Evolutionary conservation across 345 rosid genomes (phyloP), one percentile per base, ranked within the genome.

Genomic region (Gossypium turneri): DNA sequence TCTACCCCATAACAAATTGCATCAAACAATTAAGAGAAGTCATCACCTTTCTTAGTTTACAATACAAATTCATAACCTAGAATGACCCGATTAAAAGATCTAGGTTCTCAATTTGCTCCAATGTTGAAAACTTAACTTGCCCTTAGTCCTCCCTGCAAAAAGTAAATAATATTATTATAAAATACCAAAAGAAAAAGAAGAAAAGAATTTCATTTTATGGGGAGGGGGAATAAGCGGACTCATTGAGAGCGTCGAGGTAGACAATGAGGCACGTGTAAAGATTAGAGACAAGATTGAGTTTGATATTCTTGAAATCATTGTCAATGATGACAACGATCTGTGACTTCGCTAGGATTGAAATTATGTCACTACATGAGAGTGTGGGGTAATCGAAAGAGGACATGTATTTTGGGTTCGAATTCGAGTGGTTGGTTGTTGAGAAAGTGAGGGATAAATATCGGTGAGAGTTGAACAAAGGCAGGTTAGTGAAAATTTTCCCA

Each of bases 101-200:
- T 20, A 97, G 99, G 76, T 90, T 93, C 88, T 95, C 99, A 24
- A 95, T 81, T 82, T 84, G 85, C 85, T 85, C 98, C 75, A 95
- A 75, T 8, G 92, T 92, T 9, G 84, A 80, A 70, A 93, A 93
- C 48, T 88, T 94, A 75, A 90, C 76, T 71, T 90, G 97, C 47
- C 87, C 97, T 70, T 82, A 81, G n/a, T 91, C 97, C 72, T 89
- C 98, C 69, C 99, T 93, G 75, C 70, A 8, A 19, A 56, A 76
- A 29, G 29, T 2, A 75, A 19, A 61, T 66, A 20, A 19, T 10
- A 13, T 7, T 12, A 22, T 67, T 67, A 12, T 9, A 2, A 69
- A 61, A 50, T n/a, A 51, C 4, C 20, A 69, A 55, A 51, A 24
- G 34, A 2, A 22, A 10, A 57, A 20, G 12, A 19, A 56, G 61